Evolutionary conservation across 768 basidiomycete genomes (phyloP).

Genomic region (Melanogaster broomeanus): DNA sequence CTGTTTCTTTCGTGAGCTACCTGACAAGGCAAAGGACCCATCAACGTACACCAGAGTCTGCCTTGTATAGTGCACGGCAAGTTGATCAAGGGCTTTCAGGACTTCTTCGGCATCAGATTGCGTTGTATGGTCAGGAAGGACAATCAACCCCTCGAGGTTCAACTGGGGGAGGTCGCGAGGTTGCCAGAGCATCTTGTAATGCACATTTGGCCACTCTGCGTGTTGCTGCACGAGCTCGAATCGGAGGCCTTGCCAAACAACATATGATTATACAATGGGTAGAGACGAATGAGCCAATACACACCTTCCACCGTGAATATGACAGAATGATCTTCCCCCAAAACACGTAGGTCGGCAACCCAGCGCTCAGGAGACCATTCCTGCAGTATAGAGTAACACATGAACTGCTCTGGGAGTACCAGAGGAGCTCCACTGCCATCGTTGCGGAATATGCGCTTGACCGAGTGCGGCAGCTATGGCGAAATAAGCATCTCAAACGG

Average conservation of each 20-base stretch:
- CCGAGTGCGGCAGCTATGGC: background rate
- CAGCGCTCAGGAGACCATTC: background rate
- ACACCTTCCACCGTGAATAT: background rate
- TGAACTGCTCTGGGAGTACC: background rate
- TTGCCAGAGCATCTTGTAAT: background rate
- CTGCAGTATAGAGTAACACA: background rate
- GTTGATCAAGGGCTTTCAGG: background rate
- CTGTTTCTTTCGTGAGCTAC: background rate
- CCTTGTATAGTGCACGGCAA: background rate
- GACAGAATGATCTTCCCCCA: background rate
- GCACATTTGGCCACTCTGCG: background rate
- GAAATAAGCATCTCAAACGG: background rate
- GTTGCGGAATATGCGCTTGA: background rate
- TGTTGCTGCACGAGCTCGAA: background rate
- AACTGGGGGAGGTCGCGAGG: background rate
- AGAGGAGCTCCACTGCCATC: background rate
- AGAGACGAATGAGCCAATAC: background rate
- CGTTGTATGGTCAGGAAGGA: background rate
- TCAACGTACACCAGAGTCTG: background rate
- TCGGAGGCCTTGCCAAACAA: background rate
- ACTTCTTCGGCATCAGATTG: background rate
- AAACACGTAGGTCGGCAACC: background rate
- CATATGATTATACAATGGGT: background rate
- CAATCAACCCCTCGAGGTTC: background rate
- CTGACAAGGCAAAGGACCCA: background rate